phyloP scores from a whole-genome alignment of 2,329 filamentous ascomycete genomes.

The Teratosphaeria pseudoeucalypti region DNA sequence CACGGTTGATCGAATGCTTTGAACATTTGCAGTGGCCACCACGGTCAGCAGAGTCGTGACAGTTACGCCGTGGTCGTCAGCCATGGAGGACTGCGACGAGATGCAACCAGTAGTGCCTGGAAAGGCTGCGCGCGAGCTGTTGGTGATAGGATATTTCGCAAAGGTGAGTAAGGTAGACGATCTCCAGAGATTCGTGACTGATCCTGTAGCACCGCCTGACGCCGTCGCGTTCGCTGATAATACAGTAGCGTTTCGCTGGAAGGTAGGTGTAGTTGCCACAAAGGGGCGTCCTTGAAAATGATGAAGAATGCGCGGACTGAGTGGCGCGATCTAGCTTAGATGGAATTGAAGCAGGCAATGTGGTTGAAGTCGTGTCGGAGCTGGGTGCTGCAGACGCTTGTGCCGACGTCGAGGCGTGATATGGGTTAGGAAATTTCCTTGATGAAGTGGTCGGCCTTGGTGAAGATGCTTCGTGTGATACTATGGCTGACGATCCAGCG shows the following conservation, averaged over 20 bases:
- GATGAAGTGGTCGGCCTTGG: neutral
- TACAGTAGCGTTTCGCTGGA: neutral
- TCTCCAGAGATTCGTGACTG: neutral
- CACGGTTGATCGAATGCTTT: neutral
- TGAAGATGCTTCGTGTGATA: neutral
- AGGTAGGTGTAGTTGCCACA: neutral
- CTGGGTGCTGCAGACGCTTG: neutral
- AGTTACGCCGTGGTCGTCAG: neutral
- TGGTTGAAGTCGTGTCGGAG: neutral
- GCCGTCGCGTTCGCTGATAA: neutral
- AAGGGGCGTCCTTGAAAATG: neutral
- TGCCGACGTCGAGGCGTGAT: neutral
- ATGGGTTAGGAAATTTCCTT: neutral
- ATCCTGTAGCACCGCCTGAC: neutral
- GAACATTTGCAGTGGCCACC: neutral
- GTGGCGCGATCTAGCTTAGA: neutral
- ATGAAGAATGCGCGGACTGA: neutral
- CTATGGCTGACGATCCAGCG: neutral
- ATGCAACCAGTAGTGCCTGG: neutral
- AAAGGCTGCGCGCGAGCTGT: neutral
- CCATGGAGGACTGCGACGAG: neutral
- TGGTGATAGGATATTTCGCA: neutral
- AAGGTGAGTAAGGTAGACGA: neutral
- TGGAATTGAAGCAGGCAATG: neutral
- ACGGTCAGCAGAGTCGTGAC: neutral